A percentile compares a stretch with the other conserved stretches of the same genome.
These are phyloP conservation scores for Stephania japonica DNA, from an alignment of 164 flowering plant genomes.

Conservation along the genomic window DNA sequence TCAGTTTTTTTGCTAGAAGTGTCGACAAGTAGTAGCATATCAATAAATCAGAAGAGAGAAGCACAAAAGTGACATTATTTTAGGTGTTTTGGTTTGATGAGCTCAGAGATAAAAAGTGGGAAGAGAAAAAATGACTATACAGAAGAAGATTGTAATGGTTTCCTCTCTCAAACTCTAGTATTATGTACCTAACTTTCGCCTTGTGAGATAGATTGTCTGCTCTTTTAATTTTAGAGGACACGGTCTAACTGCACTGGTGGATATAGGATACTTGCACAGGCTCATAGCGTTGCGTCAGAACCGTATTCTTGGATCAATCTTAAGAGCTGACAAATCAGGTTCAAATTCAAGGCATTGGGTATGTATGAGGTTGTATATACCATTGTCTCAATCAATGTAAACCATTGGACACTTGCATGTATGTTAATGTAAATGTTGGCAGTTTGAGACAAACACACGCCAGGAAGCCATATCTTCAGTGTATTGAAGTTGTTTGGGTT, in stretches of 20 bases:
- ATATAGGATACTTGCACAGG: not conserved
- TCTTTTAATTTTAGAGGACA: not conserved
- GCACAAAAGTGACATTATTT: not conserved
- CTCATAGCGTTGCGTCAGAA: not conserved
- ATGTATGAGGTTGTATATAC: not conserved
- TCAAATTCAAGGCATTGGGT: not conserved
- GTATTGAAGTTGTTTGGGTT: too few relatives aligned
- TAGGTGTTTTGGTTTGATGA: not conserved
- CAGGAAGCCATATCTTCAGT: too few relatives aligned
- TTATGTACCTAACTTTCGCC: not conserved
- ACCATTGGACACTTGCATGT: too few relatives aligned
- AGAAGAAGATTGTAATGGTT: not conserved
- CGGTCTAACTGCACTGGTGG: too few relatives aligned
- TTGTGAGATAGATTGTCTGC: not conserved
- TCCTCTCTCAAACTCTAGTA: constrained; percentile 1
- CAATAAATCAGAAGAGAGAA: not conserved
- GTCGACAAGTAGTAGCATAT: not conserved
- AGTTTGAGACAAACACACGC: too few relatives aligned
- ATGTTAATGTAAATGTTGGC: too few relatives aligned
- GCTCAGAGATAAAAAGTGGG: not conserved
- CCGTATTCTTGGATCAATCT: not conserved
- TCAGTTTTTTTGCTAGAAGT: not conserved
- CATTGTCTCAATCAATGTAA: not conserved
- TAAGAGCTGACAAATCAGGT: not conserved
- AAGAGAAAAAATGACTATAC: not conserved